Base-by-base conservation (phyloP, 2,329 filamentous ascomycete genomes). In the Lachnellula arida region DNA sequence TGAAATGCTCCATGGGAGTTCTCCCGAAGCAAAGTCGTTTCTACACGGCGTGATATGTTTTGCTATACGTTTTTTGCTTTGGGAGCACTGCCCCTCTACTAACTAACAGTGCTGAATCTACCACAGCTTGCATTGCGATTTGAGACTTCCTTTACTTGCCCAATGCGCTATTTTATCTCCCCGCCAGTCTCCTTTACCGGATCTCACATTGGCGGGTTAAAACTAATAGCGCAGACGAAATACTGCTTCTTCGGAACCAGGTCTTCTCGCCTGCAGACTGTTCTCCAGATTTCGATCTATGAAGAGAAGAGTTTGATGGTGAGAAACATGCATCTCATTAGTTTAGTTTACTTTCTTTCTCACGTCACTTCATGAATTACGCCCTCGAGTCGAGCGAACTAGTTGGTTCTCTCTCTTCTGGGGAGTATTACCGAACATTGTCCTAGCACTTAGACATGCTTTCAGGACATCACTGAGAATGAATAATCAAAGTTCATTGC, bases 161-260 rank as follows among this genome's bases (percentile, higher is more conserved):
- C 39, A 43, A 60, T 4, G 76, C 88, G 89, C 89, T 85, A 87
- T 81, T 76, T 83, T 91, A 96, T 96, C 90, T 88, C 88, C 89
- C 86, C 85, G 84, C 86, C 80, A 82, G 86, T 84, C 87, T 79
- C 76, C 44, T 66, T 61, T 57, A 60, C 44, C 57, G 63, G 57
- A 75, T 68, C 67, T 78, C 70, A 87, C 90, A 86, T 84, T 87
- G 81, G 84, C 84, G 84, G 90, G 91, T 87, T 96, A 96, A 85
- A 32, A 96, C 88, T 85, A 84, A 82, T 92, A 83, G 91, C 91
- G 89, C 80, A 96, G 80, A 96, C 74, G 67, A 80, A 94, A 75
- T 69, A 71, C 71, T 66, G 70, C 69, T 72, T 77, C 73, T 61
- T 67, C 60, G 52, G 61, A 62, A 54, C 60, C 70, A 77, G 74